phyloP scores from a whole-genome alignment of 1,284 basidiomycete genomes.

The Ustilago esculenta region DNA sequence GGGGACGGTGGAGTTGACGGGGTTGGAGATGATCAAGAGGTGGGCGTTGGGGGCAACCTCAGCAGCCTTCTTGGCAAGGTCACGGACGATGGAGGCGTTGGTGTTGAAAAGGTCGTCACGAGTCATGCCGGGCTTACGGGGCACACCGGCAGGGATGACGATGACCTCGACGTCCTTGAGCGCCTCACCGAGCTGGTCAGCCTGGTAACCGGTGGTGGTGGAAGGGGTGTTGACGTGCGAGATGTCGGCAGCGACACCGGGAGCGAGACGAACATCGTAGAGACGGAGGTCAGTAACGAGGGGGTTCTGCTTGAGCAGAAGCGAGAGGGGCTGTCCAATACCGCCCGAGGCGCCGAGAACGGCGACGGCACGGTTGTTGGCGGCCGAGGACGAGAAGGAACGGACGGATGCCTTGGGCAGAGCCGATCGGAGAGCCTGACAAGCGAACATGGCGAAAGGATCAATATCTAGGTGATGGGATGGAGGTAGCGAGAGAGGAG shows the following conservation, averaged over 20 bases:
- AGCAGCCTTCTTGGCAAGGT: slow-evolving; percentile 88
- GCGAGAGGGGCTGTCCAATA: slow-evolving; percentile 84
- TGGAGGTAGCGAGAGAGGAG: slow-evolving; percentile 12
- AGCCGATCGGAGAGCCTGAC: slow-evolving; percentile 52
- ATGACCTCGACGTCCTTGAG: slow-evolving; percentile 87
- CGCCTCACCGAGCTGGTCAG: slow-evolving; percentile 80
- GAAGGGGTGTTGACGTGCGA: slow-evolving; percentile 87
- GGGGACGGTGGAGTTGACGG: slow-evolving; percentile 85
- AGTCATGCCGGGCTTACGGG: slow-evolving; percentile 75
- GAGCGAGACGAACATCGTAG: slow-evolving; percentile 65
- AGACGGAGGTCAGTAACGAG: slow-evolving; percentile 75
- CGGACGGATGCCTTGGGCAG: slow-evolving; percentile 67
- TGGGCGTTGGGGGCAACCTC: slow-evolving; percentile 88
- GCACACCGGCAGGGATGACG: slow-evolving; percentile 90
- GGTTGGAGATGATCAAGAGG: slow-evolving; percentile 90
- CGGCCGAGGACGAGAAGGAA: slow-evolving; percentile 80
- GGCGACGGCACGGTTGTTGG: slow-evolving; percentile 81
- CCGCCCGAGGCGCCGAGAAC: slow-evolving; percentile 85
- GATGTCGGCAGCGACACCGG: slow-evolving; percentile 70
- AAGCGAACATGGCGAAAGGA: slow-evolving; percentile 55
- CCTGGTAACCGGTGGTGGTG: slow-evolving; percentile 80
- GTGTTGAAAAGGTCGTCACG: slow-evolving; percentile 99
- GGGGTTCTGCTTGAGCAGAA: slow-evolving; percentile 86
- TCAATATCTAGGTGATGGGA: slow-evolving; percentile 7
- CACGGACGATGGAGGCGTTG: slow-evolving; percentile 94